phyloP scores from a whole-genome alignment of 805 yeast genomes.

The Isabelozyma rhagii region DNA sequence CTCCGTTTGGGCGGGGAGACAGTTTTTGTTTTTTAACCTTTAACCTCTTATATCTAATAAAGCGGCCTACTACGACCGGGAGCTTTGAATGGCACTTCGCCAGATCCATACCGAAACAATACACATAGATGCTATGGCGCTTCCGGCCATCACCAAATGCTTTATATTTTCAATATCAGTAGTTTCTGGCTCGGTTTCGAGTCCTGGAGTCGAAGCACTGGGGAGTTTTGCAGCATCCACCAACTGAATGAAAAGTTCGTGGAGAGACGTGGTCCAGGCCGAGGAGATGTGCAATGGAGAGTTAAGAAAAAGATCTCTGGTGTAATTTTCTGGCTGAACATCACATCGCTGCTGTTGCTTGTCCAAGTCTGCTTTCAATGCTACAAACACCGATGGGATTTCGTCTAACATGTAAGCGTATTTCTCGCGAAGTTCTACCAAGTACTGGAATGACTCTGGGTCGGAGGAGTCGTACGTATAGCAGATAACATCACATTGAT shows the following conservation, averaged over 20 bases:
- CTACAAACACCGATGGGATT: constrained; percentile 84
- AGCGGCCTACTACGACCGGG: constrained; percentile 3
- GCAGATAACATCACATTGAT: constrained; percentile 89
- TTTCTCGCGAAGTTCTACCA: constrained; percentile 63
- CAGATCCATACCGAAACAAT: constrained; percentile 64
- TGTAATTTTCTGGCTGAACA: constrained; percentile 83
- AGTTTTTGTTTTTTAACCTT: too few relatives aligned
- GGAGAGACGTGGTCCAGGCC: constrained; percentile 81
- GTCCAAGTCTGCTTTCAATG: constrained; percentile 91
- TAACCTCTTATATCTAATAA: too few relatives aligned
- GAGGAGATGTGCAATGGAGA: constrained; percentile 92
- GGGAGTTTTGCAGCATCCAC: constrained; percentile 88
- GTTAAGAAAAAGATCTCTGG: constrained; percentile 59
- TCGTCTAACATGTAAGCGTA: constrained; percentile 56
- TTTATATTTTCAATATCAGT: constrained; percentile 47
- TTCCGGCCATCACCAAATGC: constrained; percentile 60
- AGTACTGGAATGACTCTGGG: constrained; percentile 87
- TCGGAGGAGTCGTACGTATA: constrained; percentile 91
- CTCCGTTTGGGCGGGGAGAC: too few relatives aligned
- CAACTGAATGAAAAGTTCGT: constrained; percentile 79
- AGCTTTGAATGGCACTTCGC: constrained; percentile 41
- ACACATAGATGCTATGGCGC: constrained; percentile 66
- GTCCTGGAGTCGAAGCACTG: constrained; percentile 70
- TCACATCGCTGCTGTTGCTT: constrained; percentile 90
- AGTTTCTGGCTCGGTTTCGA: constrained; percentile 59